Evolutionary conservation across 306 rosid species (phyloP), one percentile per base, ranked within the genome.

Genomic region (Cucurbita maxima): DNA sequence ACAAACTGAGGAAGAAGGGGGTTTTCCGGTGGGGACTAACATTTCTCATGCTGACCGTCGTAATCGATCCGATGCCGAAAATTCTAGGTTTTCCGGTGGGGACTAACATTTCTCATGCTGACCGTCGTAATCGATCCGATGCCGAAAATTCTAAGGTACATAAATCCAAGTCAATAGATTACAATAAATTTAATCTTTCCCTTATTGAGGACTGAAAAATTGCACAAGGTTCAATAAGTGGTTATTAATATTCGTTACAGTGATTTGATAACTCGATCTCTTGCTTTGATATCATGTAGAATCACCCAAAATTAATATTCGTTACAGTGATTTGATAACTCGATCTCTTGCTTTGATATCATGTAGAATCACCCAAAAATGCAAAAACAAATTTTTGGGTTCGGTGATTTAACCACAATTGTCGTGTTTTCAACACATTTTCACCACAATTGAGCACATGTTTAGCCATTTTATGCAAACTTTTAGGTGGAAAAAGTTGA

Each of bases 101-200:
- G 25, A n/a, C 51, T 5, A 45, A 47, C 10, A 9, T 25, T 45
- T 68, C 56, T 55, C 50, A 37, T 15, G 40, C 71, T 8, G 11
- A 19, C 5, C 14, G 19, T 37, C 56, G 16, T 8, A 69, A 9
- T 34, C 48, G 47, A 1, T 75, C 54, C 18, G 8, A 13, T 13
- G 45, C 72, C 15, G 69, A 19, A 50, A 58, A 37, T 43, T 56
- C 71, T 7, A 69, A 70, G 80, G 80, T 77, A 66, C 20, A 63
- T 10, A 56, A 56, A 12, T 5, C 30, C 7, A 58, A 58, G n/a
- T 53, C 8, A 53, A 8, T n/a, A 53, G 58, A 53, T n/a, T 53
- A 16, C 9, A 1, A 54, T 54, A 54, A 3, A 2, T 54, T 8
- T 16, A 54, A 53, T 54, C 22, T 54, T 15, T 2, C 0, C 34